Evolutionary conservation across 257 asterid species (phyloP).

Genomic region (Salvia rosmarinus): DNA sequence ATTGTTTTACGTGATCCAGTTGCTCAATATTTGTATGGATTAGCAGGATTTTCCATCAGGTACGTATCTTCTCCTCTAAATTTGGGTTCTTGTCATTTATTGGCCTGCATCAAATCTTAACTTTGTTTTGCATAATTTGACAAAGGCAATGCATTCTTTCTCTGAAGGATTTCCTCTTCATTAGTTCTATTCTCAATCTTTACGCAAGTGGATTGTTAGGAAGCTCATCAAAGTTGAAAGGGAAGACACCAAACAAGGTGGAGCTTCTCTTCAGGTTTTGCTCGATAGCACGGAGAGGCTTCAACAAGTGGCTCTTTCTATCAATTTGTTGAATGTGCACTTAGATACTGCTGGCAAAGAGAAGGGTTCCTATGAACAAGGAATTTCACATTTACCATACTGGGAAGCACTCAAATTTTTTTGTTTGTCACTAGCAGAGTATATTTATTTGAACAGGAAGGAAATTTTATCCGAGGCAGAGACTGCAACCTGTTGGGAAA

Average conservation of each 20-base stretch:
- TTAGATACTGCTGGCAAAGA: conserved; percentile 42
- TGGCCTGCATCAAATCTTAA: conserved; percentile 21
- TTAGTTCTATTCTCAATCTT: conserved; percentile 61
- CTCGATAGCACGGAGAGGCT: conserved; percentile 49
- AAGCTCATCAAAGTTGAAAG: conserved; percentile 41
- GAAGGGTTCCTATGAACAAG: conserved; percentile 40
- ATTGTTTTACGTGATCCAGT: conserved; percentile 51
- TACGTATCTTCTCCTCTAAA: conserved; percentile 37
- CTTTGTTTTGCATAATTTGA: conserved; percentile 38
- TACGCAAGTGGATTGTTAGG: conserved; percentile 66
- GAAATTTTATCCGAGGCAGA: conserved; percentile 58
- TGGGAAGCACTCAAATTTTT: conserved; percentile 77
- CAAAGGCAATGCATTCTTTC: conserved; percentile 34
- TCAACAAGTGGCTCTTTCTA: conserved; percentile 50
- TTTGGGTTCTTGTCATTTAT: conserved; percentile 33
- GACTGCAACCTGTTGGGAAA: conserved; percentile 41
- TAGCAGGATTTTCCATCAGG: conserved; percentile 62
- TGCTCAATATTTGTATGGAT: conserved; percentile 46
- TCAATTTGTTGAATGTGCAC: conserved; percentile 48
- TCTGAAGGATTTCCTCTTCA: conserved; percentile 58
- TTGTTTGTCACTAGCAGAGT: conserved; percentile 76
- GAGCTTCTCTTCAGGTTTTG: conserved; percentile 41
- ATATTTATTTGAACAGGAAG: conserved; percentile 53
- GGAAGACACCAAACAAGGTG: conserved; percentile 35
- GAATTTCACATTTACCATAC: conserved; percentile 42